Evolutionary conservation across 2,329 filamentous ascomycete species (phyloP).

Genomic region (Phoma sp.): DNA sequence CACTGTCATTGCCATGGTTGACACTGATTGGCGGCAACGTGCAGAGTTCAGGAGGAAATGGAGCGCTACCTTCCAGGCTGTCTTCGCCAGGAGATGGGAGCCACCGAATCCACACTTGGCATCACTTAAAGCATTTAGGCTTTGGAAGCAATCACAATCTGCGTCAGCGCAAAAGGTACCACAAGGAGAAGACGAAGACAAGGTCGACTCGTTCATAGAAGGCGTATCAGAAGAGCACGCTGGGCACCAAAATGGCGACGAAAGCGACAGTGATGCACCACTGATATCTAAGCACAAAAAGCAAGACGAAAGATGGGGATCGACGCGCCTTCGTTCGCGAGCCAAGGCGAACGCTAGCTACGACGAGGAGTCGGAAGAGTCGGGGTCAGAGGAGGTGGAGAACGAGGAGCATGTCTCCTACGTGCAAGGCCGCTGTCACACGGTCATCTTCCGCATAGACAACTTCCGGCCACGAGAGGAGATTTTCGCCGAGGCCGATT

Average conservation of each 20-base stretch:
- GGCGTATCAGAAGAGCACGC: constrained; percentile 16
- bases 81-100: constrained; percentile 64
- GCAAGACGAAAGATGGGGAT: constrained; percentile 36
- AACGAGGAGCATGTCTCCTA: constrained; percentile 38
- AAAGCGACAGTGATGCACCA: constrained; percentile 37
- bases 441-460: constrained; percentile 75
- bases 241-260: constrained; percentile 8
- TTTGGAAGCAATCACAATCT: constrained; percentile 43
- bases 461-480: constrained; percentile 75
- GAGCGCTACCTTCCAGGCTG: constrained; percentile 70
- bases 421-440: constrained; percentile 72
- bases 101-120: constrained; percentile 53
- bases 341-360: constrained; percentile 33
- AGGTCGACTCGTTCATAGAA: constrained; percentile 37
- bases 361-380: constrained; percentile 39
- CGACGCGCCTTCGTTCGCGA: constrained; percentile 40
- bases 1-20: constrained; percentile 72
- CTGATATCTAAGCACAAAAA: constrained; percentile 27
- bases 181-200: constrained; percentile 12
- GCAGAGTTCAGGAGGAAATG: constrained; percentile 80
- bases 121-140: constrained; percentile 51
- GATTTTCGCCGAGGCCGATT: constrained; percentile 74
- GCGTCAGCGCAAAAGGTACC: neutral
- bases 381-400: constrained; percentile 25
- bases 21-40: constrained; percentile 79